These are phyloP conservation scores for Macadamia tetraphylla DNA, from an alignment of 164 flowering plant genomes.

Conservation along the genomic window DNA sequence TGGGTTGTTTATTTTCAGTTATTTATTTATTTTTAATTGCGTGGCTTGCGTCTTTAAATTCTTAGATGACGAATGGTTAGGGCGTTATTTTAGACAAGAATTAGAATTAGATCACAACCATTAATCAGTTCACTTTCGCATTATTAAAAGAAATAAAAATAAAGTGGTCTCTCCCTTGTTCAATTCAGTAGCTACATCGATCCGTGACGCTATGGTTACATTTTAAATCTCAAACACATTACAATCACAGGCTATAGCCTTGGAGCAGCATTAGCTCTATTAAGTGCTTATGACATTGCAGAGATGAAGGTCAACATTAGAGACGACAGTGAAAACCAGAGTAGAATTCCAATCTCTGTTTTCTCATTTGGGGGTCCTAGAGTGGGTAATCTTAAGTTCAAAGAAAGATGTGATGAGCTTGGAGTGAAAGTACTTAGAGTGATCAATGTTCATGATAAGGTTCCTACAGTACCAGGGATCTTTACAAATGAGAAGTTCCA, in stretches of 20 bases:
- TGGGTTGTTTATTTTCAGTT: too few relatives aligned
- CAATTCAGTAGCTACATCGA: too few relatives aligned
- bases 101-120: too few relatives aligned
- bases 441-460: slow-evolving; percentile 62
- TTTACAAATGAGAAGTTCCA: slow-evolving; percentile 54
- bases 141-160: too few relatives aligned
- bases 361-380: slow-evolving; percentile 74
- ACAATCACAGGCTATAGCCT: slow-evolving; percentile 30
- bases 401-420: slow-evolving; percentile 58
- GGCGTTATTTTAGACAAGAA: too few relatives aligned
- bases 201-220: too few relatives aligned
- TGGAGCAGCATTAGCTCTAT: slow-evolving; percentile 45
- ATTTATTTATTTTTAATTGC: too few relatives aligned
- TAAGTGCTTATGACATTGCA: slow-evolving; percentile 72
- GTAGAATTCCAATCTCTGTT: slow-evolving; percentile 46
- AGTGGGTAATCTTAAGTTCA: slow-evolving; percentile 71
- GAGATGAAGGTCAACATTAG: slow-evolving; percentile 44
- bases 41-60: too few relatives aligned
- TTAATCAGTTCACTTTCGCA: too few relatives aligned
- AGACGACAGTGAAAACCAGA: not conserved
- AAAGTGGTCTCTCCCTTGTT: too few relatives aligned
- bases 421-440: slow-evolving; percentile 67
- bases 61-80: too few relatives aligned
- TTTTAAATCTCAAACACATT: too few relatives aligned
- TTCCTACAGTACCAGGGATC: slow-evolving; percentile 71